phyloP scores from a whole-genome alignment of 2,329 filamentous ascomycete genomes.

The Fusarium sp. region DNA sequence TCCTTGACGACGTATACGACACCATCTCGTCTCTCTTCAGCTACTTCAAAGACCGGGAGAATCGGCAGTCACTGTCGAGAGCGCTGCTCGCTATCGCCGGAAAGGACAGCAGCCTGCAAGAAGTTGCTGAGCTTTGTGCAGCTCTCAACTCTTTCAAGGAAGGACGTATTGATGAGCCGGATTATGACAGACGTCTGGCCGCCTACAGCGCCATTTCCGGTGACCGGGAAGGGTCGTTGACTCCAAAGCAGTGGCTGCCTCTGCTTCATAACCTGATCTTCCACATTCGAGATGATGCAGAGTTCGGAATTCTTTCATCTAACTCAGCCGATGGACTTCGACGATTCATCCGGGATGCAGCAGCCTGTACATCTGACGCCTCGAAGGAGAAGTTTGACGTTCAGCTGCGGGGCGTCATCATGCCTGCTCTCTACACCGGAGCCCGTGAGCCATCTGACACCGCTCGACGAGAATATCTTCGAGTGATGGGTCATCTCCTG shows the following conservation, averaged over 20 bases:
- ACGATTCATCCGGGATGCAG: slow-evolving; percentile 78
- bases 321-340: slow-evolving; percentile 88
- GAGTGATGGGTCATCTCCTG: slow-evolving; percentile 84
- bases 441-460: slow-evolving; percentile 85
- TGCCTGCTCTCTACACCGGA: slow-evolving; percentile 84
- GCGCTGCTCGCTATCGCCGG: slow-evolving; percentile 80
- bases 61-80: slow-evolving; percentile 80
- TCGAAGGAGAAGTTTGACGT: slow-evolving; percentile 63
- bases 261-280: slow-evolving; percentile 91
- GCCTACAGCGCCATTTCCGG: slow-evolving; percentile 83
- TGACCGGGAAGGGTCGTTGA: slow-evolving; percentile 71
- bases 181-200: slow-evolving; percentile 85
- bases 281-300: slow-evolving; percentile 87
- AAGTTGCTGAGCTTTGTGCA: slow-evolving; percentile 78
- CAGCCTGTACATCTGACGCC: slow-evolving; percentile 56
- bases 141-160: slow-evolving; percentile 85
- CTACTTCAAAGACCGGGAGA: slow-evolving; percentile 87
- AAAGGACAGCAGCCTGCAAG: slow-evolving; percentile 71
- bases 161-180: slow-evolving; percentile 83
- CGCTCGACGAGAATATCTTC: slow-evolving; percentile 85
- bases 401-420: slow-evolving; percentile 74
- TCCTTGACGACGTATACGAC: slow-evolving; percentile 77
- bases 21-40: slow-evolving; percentile 87
- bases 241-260: slow-evolving; percentile 85
- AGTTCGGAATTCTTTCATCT: slow-evolving; percentile 83